These are phyloP conservation scores for Fabrea salina DNA, from an alignment of 169 alveolate species.

Conservation along the genomic window DNA sequence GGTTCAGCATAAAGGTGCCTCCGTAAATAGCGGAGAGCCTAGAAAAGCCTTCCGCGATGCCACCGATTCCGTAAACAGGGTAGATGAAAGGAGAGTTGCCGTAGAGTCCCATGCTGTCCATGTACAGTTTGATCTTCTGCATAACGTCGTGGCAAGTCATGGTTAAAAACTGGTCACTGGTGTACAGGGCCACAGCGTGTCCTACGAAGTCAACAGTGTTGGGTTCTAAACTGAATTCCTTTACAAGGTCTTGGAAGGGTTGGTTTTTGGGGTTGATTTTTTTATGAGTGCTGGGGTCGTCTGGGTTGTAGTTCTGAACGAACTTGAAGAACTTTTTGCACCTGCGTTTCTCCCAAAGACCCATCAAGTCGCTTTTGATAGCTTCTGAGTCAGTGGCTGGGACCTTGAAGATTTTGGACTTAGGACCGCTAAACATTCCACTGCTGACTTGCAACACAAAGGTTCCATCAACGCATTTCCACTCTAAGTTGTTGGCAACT, in stretches of 20 bases:
- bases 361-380: conserved; percentile 93
- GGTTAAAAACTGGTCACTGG: conserved; percentile 89
- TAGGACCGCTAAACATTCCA: conserved; percentile 90
- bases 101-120: conserved; percentile 97
- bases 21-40: conserved; percentile 81
- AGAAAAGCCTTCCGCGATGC: conserved; percentile 81
- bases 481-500: conserved; percentile 93
- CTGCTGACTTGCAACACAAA: conserved; percentile 96
- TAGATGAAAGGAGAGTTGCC: conserved; percentile 84
- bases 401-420: conserved; percentile 93
- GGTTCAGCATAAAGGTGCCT: conserved; percentile 84
- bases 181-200: conserved; percentile 96
- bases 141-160: conserved; percentile 97
- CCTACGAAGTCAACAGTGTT: conserved; percentile 97
- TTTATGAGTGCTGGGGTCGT: conserved; percentile 89
- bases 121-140: conserved; percentile 95
- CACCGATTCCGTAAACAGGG: conserved; percentile 84
- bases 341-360: conserved; percentile 95
- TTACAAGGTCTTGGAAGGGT: conserved; percentile 84
- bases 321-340: conserved; percentile 94
- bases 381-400: conserved; percentile 99
- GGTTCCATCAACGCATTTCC: conserved; percentile 98
- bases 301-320: conserved; percentile 68
- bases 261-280: conserved; percentile 82
- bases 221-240: conserved; percentile 90